A percentile compares a stretch with the other conserved stretches of the same genome.
Conservation (phyloP, 768 basidiomycete genomes). For the Megacollybia marginata region DNA sequence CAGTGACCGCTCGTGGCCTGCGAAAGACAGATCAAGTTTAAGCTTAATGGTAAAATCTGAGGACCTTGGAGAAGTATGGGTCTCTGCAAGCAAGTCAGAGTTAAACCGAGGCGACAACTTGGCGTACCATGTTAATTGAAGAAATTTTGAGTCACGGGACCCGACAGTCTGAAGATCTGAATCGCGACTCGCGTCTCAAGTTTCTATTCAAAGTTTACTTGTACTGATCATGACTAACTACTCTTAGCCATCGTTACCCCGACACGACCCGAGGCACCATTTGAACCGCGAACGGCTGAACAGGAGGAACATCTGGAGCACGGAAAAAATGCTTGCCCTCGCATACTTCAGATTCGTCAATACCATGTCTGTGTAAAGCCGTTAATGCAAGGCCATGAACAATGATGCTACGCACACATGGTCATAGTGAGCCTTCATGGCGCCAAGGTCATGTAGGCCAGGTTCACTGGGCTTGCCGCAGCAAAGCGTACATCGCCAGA, state of each 20-base stretch:
- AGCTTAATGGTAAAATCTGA: conserved; percentile 71
- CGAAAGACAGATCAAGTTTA: conserved; percentile 5
- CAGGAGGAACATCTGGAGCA: neutral
- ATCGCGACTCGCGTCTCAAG: too few species aligned
- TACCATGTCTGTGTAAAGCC: neutral
- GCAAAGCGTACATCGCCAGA: conserved; percentile 22
- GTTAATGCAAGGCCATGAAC: neutral
- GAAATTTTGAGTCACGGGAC: too few species aligned
- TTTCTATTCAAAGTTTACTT: too few species aligned
- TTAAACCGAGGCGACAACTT: too few species aligned
- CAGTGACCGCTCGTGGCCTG: conserved; percentile 94
- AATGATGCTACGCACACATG: neutral
- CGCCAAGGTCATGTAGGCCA: conserved; percentile 13
- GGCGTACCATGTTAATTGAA: too few species aligned
- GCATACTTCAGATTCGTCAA: neutral
- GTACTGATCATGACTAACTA: too few species aligned
- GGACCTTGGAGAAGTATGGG: conserved; percentile 31
- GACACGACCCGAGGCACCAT: neutral
- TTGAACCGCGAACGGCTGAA: neutral
- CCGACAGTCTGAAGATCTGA: too few species aligned
- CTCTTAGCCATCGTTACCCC: too few species aligned
- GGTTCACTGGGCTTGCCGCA: conserved; percentile 14
- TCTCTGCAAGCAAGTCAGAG: too few species aligned
- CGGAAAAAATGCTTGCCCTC: neutral
- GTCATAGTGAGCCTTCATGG: conserved; percentile 10